A percentile compares a stretch with the other conserved stretches of the same genome.
Evolutionary conservation across 2,329 filamentous ascomycete species (phyloP).

Genomic region (Aureobasidium sp.): DNA sequence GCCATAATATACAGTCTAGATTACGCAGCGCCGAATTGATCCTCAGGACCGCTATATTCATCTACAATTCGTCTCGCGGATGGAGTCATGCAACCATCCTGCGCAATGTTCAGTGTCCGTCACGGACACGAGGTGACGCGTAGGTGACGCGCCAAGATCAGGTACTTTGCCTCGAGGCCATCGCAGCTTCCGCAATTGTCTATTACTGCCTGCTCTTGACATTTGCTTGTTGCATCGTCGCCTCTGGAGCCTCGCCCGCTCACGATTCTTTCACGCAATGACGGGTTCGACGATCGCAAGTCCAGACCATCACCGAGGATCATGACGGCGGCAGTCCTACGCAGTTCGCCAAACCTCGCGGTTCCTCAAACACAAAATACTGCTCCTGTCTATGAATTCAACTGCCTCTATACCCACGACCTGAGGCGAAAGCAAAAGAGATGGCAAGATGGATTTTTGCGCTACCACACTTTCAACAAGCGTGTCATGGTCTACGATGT

Average conservation of each 20-base stretch:
- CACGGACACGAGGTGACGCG: not conserved
- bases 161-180: slow-evolving; percentile 2
- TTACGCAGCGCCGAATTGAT: not conserved
- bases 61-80: not conserved
- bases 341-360: slow-evolving; percentile 30
- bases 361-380: slow-evolving; percentile 53
- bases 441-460: slow-evolving; percentile 87
- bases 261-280: not conserved
- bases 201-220: slow-evolving; percentile 5
- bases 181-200: not conserved
- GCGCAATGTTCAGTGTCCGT: not conserved
- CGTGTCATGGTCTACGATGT: slow-evolving; percentile 87
- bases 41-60: not conserved
- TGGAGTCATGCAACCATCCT: not conserved
- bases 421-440: slow-evolving; percentile 79
- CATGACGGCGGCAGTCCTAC: slow-evolving; percentile 29
- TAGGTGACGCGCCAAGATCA: slow-evolving; percentile 4
- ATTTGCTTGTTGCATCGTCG: not conserved
- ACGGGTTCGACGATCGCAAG: not conserved
- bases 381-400: slow-evolving; percentile 71
- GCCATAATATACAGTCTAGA: not conserved
- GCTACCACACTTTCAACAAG: slow-evolving; percentile 86
- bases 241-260: not conserved
- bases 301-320: slow-evolving; percentile 5
- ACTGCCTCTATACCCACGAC: slow-evolving; percentile 83